phyloP scores from a whole-genome alignment of 2,329 filamentous ascomycete genomes.

The Colletotrichum graminicola region DNA sequence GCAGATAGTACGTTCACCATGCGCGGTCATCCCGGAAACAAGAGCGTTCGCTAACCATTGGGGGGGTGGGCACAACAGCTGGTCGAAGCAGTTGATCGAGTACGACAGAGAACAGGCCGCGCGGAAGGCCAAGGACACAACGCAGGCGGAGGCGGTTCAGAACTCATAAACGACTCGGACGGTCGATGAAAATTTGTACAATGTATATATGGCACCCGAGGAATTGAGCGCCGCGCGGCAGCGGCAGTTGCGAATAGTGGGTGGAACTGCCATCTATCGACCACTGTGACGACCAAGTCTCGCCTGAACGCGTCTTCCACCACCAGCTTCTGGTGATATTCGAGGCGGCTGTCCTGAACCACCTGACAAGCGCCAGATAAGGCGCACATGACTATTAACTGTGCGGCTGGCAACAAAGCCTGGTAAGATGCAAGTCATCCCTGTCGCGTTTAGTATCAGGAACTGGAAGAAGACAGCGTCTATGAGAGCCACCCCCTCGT shows the following conservation, averaged over 20 bases:
- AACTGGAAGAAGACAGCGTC: background rate
- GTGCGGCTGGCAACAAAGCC: background rate
- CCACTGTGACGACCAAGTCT: background rate
- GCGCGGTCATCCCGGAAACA: background rate
- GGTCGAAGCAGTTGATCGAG: constrained; percentile 60
- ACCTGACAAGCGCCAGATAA: background rate
- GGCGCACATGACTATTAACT: background rate
- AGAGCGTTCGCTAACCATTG: constrained; percentile 28
- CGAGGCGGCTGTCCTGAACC: background rate
- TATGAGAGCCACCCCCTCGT: too few relatives aligned
- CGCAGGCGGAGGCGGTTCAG: constrained; percentile 39
- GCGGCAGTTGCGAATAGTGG: constrained; percentile 32
- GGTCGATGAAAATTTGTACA: constrained; percentile 32
- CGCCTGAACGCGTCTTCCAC: background rate
- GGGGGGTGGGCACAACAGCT: constrained; percentile 48
- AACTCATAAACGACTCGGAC: constrained; percentile 36
- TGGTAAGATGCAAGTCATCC: too few relatives aligned
- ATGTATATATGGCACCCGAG: constrained; percentile 39
- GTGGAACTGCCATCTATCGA: background rate
- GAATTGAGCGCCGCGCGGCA: constrained; percentile 37
- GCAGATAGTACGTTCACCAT: constrained; percentile 76
- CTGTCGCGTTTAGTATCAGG: background rate
- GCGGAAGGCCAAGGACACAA: constrained; percentile 49
- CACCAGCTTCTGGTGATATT: background rate
- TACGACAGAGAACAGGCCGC: constrained; percentile 59